Evolutionary conservation across 176 grass and related monocot genomes (phyloP).

Genomic region (Saccharum officinarum): DNA sequence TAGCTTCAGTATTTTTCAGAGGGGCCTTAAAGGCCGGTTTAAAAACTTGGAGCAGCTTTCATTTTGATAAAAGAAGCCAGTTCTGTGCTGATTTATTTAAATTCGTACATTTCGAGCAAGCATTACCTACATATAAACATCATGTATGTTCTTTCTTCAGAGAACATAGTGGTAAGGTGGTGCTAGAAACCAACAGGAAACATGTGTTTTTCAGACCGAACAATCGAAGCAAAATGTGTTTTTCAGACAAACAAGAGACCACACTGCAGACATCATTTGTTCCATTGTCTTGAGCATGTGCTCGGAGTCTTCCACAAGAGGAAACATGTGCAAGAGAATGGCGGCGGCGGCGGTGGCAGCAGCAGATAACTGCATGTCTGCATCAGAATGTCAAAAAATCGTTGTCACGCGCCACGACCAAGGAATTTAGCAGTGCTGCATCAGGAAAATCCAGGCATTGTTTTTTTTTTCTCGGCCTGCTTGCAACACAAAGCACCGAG

Average conservation of each 20-base stretch:
- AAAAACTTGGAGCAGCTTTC: neutral
- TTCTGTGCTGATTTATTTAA: neutral
- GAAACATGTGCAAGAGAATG: conserved; percentile 18
- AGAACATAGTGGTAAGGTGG: too few relatives aligned
- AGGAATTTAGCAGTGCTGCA: neutral
- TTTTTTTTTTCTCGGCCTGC: too few relatives aligned
- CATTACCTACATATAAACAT: neutral
- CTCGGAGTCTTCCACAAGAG: neutral
- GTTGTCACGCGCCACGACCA: neutral
- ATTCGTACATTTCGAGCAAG: neutral
- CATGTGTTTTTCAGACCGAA: neutral
- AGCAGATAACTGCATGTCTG: neutral
- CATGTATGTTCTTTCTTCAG: neutral
- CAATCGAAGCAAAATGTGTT: neutral
- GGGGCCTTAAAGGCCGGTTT: neutral
- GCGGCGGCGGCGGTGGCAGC: neutral
- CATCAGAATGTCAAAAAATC: neutral
- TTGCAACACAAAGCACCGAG: neutral
- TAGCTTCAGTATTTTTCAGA: neutral
- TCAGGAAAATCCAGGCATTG: neutral
- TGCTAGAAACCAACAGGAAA: neutral
- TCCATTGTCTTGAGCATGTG: conserved; percentile 11
- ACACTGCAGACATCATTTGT: neutral
- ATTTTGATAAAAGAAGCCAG: neutral
- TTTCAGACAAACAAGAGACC: neutral